These are phyloP conservation scores for Gremmenia infestans DNA, from an alignment of 2,329 filamentous ascomycete species.

Conservation along the genomic window DNA sequence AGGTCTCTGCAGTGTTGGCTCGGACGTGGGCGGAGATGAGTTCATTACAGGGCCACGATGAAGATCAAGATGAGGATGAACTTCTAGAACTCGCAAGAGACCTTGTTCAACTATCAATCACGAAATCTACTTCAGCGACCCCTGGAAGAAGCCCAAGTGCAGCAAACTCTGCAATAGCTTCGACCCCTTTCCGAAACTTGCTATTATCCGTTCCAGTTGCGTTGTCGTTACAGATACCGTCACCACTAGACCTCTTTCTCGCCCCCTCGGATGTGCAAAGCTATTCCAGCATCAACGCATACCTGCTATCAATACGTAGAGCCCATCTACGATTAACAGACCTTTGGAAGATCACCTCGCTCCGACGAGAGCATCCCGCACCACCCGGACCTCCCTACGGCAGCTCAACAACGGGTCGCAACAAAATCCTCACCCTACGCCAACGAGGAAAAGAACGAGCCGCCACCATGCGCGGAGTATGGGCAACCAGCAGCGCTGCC, in stretches of 20 bases:
- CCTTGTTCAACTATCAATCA: conserved; percentile 62
- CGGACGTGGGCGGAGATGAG: conserved; percentile 76
- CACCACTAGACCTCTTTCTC: conserved; percentile 84
- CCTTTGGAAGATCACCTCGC: conserved; percentile 78
- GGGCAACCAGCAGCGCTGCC: conserved; percentile 83
- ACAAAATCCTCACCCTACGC: conserved; percentile 56
- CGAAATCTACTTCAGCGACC: conserved; percentile 40
- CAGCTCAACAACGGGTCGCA: conserved; percentile 54
- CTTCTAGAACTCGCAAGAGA: conserved; percentile 77
- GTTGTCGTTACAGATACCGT: conserved; percentile 66
- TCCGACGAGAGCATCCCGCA: conserved; percentile 72
- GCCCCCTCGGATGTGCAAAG: conserved; percentile 67
- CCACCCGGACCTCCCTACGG: conserved; percentile 62
- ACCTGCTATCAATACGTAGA: conserved; percentile 78
- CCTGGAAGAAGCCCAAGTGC: conserved; percentile 31
- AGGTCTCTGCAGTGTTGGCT: conserved; percentile 70
- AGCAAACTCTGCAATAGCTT: conserved; percentile 17
- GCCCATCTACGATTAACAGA: conserved; percentile 80
- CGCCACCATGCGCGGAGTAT: conserved; percentile 70
- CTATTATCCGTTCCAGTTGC: conserved; percentile 72
- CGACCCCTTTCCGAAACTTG: conserved; percentile 68
- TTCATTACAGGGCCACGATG: conserved; percentile 63
- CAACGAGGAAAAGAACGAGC: conserved; percentile 59
- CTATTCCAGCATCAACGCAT: conserved; percentile 83
- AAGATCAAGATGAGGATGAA: conserved; percentile 69